Evolutionary conservation across 2,329 filamentous ascomycete genomes (phyloP), one percentile per base, ranked within the genome.

Genomic region (Thelonectria discophora): DNA sequence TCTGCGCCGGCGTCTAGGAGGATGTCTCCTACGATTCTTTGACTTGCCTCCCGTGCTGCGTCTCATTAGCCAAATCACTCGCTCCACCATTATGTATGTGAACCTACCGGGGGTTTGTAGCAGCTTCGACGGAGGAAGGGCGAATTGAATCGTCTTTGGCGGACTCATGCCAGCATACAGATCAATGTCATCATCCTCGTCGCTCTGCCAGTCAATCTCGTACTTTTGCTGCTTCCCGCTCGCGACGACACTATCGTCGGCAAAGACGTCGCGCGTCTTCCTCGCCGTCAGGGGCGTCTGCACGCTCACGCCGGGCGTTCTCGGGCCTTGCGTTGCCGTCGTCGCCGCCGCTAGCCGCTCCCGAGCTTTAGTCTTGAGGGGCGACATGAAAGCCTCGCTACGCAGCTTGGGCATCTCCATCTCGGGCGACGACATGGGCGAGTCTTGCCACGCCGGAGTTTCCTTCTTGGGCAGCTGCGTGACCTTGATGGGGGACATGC

Each of bases 131-230:
- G 90, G 90, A 52, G 91, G 91, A 49, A 96, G 79, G 46, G 90
- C 89, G 75, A 96, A 96, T 72, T 94, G 91, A 62, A 96, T 94
- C 11, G 92, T 95, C 82, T 98, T 98, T 0, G 95, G 95, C 27
- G 95, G 95, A 72, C 92, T 97, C 77, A 93, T 90, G 6, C 89
- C 92, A 7, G 85, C 85, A 60, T 90, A 89, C 6, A 86, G 73
- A 43, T 83, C 86, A 21, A 83, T 83, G 40, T 86, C 86, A 50
- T 89, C 86, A 10, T 88, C 86, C 58, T 88, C 88, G 63, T 93
- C 90, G 70, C 88, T 91, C 55, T 94, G 90, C 89, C 93, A 95
- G 17, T 82, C 83, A 58, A 88, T 86, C 72, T 89, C 87, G 55
- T 86, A 84, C 60, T 74, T 78, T 27, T 76, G 78, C 21, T 76